These are phyloP conservation scores for Ceratocystis eucalypticola DNA, from an alignment of 2,329 filamentous ascomycete genomes.

Conservation along the genomic window DNA sequence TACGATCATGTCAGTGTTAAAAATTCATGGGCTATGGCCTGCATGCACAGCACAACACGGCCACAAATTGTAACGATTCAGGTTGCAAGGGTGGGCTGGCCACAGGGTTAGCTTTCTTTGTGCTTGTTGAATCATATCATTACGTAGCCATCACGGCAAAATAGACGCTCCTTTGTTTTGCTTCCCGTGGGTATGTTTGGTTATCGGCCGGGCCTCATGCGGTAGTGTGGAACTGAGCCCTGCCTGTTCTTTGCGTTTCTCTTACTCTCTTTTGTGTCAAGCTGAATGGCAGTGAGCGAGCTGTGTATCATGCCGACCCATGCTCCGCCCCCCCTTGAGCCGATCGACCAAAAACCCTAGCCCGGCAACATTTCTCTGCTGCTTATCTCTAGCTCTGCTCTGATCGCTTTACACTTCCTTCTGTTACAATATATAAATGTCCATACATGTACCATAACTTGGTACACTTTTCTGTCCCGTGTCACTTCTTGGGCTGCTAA, in stretches of 20 bases:
- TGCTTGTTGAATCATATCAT: neutral
- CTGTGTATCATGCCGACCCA: slow-evolving; percentile 6
- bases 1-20: neutral
- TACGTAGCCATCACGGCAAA: neutral
- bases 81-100: neutral
- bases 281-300: neutral
- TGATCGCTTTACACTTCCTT: neutral
- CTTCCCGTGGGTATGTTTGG: neutral
- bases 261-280: neutral
- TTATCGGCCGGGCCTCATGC: neutral
- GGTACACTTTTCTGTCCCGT: neutral
- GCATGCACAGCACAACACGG: slow-evolving; percentile 1
- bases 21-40: neutral
- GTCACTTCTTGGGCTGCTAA: neutral
- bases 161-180: neutral
- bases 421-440: neutral
- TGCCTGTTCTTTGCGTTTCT: neutral
- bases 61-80: slow-evolving; percentile 1
- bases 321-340: neutral
- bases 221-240: neutral
- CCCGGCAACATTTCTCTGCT: neutral
- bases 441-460: neutral
- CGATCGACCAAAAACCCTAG: neutral
- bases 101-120: neutral
- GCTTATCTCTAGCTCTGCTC: neutral